Evolutionary conservation across 106 monocot species (phyloP), one percentile per base, ranked within the genome.

Genomic region (Dendrobium huoshanense): DNA sequence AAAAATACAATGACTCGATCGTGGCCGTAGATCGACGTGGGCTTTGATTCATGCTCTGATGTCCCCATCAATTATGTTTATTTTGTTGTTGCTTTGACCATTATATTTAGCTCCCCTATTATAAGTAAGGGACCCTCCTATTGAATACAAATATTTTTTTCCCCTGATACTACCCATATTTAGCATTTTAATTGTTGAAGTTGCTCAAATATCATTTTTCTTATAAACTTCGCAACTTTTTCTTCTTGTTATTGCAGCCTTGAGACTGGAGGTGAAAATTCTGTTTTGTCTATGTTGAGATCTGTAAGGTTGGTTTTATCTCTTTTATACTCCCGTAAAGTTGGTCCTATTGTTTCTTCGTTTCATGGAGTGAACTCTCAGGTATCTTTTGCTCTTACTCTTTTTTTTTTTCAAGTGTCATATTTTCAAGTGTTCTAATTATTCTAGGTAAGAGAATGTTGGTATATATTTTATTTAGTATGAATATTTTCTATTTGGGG

Each of bases 251-350:
- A 73, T 85, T 81, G 56, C 86, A 96, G 96, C 83, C 88, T 96
- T 84, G 94, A 92, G 77, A 91, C 91, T 94, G 93, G 92, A 82
- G 91, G 96, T 79, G 96, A 96, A 84, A 79, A 73, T 79, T 93
- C 96, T 81, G 87, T 89, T 48, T 82, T 96, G 84, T 79, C 87
- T 22, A 88, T 96, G 81, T 85, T 96, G 85, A 91, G 90, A 87
- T 90, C 86, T 41, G 82, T 93, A 77, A 93, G 93, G 77, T 85
- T 84, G 51, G 83, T 92, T 75, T 79, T 96, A 29, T 84, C 87
- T 8, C 84, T 96, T 77, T 42, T 95, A 59, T 83, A 41, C 42
- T 82, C 77, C 55, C 16, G 9, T 80, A 79, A 75, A 44, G 72
- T 20, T 5, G 77, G 9, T 75, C 7, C 78, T 73, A 27, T 44